Conservation (phyloP, 257 asterid genomes). For the Solanum clarkiae region DNA sequence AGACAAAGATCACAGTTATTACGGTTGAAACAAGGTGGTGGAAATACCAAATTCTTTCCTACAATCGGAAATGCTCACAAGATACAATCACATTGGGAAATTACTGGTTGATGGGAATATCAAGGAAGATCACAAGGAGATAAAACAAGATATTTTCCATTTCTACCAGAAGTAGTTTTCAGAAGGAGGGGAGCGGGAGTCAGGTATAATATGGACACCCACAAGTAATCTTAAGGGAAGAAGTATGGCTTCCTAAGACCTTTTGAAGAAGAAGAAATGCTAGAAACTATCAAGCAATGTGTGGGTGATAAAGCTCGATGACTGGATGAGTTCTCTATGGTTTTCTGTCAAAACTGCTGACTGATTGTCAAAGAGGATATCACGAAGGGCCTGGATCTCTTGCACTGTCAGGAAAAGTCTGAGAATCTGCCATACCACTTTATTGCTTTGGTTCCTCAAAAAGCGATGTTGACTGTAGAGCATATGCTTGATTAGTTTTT, state of each 20-base stretch:
- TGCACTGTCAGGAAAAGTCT: not conserved
- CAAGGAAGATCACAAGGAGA: not conserved
- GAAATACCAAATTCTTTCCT: not conserved
- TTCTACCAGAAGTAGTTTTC: not conserved
- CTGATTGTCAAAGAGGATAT: not conserved
- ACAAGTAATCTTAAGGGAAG: not conserved
- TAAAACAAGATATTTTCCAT: not conserved
- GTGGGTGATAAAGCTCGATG: not conserved
- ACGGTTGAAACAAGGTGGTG: not conserved
- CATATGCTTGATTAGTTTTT: not conserved
- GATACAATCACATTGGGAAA: not conserved
- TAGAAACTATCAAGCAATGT: not conserved
- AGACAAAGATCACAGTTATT: not conserved
- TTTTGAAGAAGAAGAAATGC: not conserved
- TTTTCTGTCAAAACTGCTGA: not conserved
- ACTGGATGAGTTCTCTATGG: not conserved
- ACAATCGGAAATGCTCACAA: not conserved
- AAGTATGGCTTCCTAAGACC: not conserved
- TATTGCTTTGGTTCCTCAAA: not conserved
- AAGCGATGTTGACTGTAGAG: not conserved
- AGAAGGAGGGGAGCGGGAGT: not conserved
- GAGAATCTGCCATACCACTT: not conserved
- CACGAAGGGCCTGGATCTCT: not conserved
- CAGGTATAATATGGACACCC: not conserved
- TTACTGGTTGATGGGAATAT: not conserved